Evolutionary conservation across 768 basidiomycete genomes (phyloP), one percentile per base, ranked within the genome.

Genomic region (Ephemerocybe angulata): DNA sequence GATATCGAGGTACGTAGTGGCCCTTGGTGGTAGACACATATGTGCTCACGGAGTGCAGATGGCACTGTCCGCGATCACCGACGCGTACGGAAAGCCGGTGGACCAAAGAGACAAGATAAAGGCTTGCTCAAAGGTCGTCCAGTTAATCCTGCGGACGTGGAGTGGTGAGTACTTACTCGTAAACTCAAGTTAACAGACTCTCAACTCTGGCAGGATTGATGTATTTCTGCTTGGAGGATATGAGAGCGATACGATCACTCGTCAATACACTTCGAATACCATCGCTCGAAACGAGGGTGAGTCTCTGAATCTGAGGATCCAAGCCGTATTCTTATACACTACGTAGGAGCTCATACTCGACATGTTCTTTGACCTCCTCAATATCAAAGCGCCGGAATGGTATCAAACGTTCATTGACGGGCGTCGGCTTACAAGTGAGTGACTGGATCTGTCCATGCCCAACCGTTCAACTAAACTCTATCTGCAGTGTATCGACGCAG

Each of bases 321-420:
- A 19, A 33, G 17, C 52, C 50, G 11, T 51, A 50, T 48, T 57
- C 10, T 29, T 49, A 50, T 19, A 46, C n/a, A 24, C 17, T 50
- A 21, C 3, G 22, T 62, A 97, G 95, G 96, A 98, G 75, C 83
- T 93, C 28, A 77, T 98, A 31, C 75, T 98, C 50, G 93, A 98
- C 61, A 88, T 97, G 83, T 89, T 98, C 63, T 98, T 98, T 63
- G 90, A 92, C 57, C 77, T 95, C 17, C 73, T 99, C 19, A 91
- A 93, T 53, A 95, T 98, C 70, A 91, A 91, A 67, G 81, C 89
- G 0, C 90, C 93, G 1, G 88, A 88, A 42, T 98, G 95, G 93
- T 91, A 92, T 66, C 83, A 92, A 62, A 88, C 91, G 0, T 98
- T 96, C 63, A 87, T 97, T 31, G 88, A 88, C 53, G 94, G 93